Base-by-base conservation (phyloP, 805 yeast species). In the Yamadazyma olivae region DNA sequence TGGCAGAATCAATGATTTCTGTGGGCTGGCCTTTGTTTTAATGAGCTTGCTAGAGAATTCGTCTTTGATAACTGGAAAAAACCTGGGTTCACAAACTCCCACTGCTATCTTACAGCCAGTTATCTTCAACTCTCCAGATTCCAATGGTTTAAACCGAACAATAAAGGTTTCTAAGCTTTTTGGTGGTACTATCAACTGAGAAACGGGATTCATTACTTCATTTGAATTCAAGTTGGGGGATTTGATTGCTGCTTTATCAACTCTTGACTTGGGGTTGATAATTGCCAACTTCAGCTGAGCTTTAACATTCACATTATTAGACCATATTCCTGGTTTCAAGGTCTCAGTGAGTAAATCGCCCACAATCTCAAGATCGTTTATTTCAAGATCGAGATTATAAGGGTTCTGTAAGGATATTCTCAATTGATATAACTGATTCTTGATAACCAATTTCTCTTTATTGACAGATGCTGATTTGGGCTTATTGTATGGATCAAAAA, bases 401-500 rank as follows among this genome's bases (percentile, higher is more conserved):
- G 96, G 95, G 53, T 91, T 91, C 51, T 83, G 89, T 6, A 90
- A 50, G 3, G 67, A 61, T 2, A 86, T 61, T 5, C 64, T 53
- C 13, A 84, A 63, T 38, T 78, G 83, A 9, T 76, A 73, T 4
- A 74, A 64, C 35, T 88, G 95, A 33, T 61, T 59, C 21, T 53
- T 54, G 16, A 68, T 57, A 8, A 65, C 41, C 3, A 66, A 40
- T 19, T 46, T 44, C 22, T 79, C 84, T 44, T 75, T 75, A 13
- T 80, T 79, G 5, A 79, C 45, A 14, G 66, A 50, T 4, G 35
- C 36, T 2, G 45, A 2, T 8, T n/a, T 19, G 3, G 39, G 8
- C 28, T 57, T 59, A 24, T 45, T 49, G 36, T 41, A 59, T 0
- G 93, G 91, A 52, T 84, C 81, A 54, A 80, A 69, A 4, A 56